A percentile compares a stretch with the other conserved stretches of the same genome.
These are phyloP conservation scores for Mrakia gelida DNA, from an alignment of 768 basidiomycete species.

Conservation along the genomic window DNA sequence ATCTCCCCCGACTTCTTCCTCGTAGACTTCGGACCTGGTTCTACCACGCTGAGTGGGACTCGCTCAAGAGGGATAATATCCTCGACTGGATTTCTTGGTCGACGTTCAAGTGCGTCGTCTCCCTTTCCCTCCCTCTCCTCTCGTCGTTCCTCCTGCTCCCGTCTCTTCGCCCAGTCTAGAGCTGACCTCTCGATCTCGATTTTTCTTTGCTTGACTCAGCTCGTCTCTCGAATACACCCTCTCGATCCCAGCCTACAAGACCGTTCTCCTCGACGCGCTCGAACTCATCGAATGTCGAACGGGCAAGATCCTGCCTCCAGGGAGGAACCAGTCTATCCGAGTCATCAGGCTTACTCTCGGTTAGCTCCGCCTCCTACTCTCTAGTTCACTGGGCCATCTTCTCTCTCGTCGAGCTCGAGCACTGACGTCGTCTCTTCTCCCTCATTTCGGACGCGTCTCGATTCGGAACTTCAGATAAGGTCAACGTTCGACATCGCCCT, in stretches of 20 bases:
- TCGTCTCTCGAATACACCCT: conserved; percentile 2
- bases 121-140: conserved; percentile 46
- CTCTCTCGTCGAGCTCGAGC: background rate
- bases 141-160: background rate
- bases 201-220: background rate
- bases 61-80: conserved; percentile 60
- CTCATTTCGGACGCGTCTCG: conserved; percentile 51
- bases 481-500: conserved; percentile 66
- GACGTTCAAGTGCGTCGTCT: conserved; percentile 55
- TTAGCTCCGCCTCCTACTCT: conserved; percentile 36
- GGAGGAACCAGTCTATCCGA: background rate
- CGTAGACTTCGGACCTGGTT: conserved; percentile 55
- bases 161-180: background rate
- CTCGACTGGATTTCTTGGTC: conserved; percentile 78
- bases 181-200: background rate
- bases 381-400: background rate
- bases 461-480: conserved; percentile 59
- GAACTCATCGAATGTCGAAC: conserved; percentile 65
- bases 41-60: conserved; percentile 65
- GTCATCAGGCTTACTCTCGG: conserved; percentile 42
- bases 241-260: conserved; percentile 43
- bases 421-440: conserved; percentile 46
- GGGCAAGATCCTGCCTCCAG: conserved; percentile 59
- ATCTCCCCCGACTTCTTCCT: background rate
- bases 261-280: conserved; percentile 59